Evolutionary conservation across 768 basidiomycete species (phyloP).

Genomic region (Auricularia auricula-judae): DNA sequence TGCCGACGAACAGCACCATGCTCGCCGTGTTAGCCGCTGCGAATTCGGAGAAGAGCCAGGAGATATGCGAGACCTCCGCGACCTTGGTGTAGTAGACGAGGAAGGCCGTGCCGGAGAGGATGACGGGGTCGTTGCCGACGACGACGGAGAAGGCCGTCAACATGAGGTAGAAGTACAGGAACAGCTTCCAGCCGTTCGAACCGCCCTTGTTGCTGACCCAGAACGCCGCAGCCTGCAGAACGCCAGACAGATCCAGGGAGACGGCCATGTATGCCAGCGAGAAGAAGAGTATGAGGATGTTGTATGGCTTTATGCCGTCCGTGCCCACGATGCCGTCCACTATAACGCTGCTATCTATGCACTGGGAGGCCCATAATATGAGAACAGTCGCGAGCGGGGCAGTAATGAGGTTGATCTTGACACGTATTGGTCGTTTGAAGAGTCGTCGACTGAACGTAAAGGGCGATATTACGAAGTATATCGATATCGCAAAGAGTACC

Average conservation of each 20-base stretch:
- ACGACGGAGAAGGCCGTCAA: conserved; percentile 66
- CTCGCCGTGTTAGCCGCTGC: conserved; percentile 66
- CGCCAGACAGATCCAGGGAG: conserved; percentile 80
- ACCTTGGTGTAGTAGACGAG: conserved; percentile 78
- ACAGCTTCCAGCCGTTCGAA: conserved; percentile 57
- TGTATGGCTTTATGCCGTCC: conserved; percentile 76
- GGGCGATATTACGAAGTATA: conserved; percentile 26
- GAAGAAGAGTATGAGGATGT: conserved; percentile 88
- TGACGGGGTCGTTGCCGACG: conserved; percentile 91
- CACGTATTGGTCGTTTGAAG: conserved; percentile 1
- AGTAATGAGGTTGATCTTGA: conserved; percentile 20
- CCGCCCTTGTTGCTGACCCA: conserved; percentile 80
- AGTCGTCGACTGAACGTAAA: conserved; percentile 15
- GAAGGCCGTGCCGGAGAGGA: conserved; percentile 85
- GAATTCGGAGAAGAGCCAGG: conserved; percentile 70
- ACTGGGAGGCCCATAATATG: conserved; percentile 25
- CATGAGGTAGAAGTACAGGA: conserved; percentile 73
- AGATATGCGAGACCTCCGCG: conserved; percentile 37
- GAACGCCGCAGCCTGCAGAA: conserved; percentile 79
- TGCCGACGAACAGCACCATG: conserved; percentile 64
- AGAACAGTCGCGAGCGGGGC: conserved; percentile 30
- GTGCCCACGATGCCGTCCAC: conserved; percentile 70
- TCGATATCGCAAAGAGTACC: conserved; percentile 3
- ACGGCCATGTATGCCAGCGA: conserved; percentile 87
- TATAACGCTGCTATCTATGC: conserved; percentile 35